Evolutionary conservation across 148 eudicot species (phyloP), one percentile per base, ranked within the genome.

Genomic region (Vaccinium macrocarpon): DNA sequence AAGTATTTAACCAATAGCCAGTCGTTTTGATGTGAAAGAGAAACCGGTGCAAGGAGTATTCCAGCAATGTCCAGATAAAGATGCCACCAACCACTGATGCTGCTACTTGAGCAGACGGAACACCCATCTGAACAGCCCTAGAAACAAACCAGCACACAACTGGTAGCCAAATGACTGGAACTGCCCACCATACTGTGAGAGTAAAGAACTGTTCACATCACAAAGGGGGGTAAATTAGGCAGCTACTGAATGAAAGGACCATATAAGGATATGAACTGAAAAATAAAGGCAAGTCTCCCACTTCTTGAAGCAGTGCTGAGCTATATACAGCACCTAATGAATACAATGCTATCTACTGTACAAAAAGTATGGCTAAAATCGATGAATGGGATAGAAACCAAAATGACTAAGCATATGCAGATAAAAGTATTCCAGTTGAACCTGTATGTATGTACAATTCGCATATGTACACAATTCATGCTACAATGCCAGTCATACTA

Each of bases 21-120:
- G 85, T 91, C 23, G 97, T 94, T 83, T 94, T 85, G 82, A 95
- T 94, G 88, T 95, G 98, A 88, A 95, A 95, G 83, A 95, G 96
- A 88, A 92, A 94, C 16, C 98, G 93, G 82, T 95, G 98, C 71
- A 94, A 84, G 15, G 89, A 86, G 87, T 95, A 95, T 84, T 95
- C 98, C 86, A 94, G 49, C 72, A 94, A 90, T 56, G 97, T 92
- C 98, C 97, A 95, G 18, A 88, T 46, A 74, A 93, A 93, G 78
- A 95, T 86, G 82, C 98, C 97, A 55, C 88, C 76, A 35, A 80
- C 82, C 85, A 90, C 87, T 91, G 89, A 84, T 35, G 83, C 27
- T 61, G 84, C 91, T 79, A 92, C 81, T 79, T 92, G 87, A 53
- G 92, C 77, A 74, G 84, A 79, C 1, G 93, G 76, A 84, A 85